Percentiles rank a stretch among this genome's conserved stretches.
phyloP scores from a whole-genome alignment of 1,284 basidiomycete genomes.

The Malassezia slooffiae region DNA sequence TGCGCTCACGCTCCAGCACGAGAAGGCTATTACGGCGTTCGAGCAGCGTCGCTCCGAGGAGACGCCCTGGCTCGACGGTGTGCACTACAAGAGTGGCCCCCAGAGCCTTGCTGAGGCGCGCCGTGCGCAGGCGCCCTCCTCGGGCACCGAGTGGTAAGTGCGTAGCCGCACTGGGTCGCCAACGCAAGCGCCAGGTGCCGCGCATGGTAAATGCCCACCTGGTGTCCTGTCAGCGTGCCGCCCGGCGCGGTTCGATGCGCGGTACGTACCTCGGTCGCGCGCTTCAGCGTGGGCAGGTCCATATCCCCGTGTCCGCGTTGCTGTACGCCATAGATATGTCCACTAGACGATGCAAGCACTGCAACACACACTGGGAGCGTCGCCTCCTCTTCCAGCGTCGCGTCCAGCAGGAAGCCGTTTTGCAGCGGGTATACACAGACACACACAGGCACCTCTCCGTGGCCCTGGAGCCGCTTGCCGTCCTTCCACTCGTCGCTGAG shows the following conservation, averaged over 20 bases:
- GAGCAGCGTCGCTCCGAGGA: conserved; percentile 21
- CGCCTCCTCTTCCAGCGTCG: conserved; percentile 30
- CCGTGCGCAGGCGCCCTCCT: conserved; percentile 18
- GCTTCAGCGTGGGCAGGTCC: conserved; percentile 2
- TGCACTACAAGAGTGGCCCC: conserved; percentile 20
- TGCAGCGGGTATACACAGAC: conserved; percentile 27
- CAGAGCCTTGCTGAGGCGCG: conserved; percentile 17
- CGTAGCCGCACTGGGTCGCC: neutral
- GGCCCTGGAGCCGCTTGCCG: conserved; percentile 21
- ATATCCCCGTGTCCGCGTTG: conserved; percentile 8
- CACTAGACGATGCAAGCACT: conserved; percentile 22
- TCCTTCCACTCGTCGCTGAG: conserved; percentile 29
- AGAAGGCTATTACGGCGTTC: conserved; percentile 25
- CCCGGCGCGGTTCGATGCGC: neutral
- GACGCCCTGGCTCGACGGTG: conserved; percentile 41
- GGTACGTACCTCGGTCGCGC: conserved; percentile 8
- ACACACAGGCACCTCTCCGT: conserved; percentile 31
- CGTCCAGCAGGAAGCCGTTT: conserved; percentile 28
- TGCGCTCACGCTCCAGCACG: conserved; percentile 37
- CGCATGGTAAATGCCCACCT: conserved; percentile 12
- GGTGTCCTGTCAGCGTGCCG: no score
- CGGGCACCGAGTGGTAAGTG: conserved; percentile 32
- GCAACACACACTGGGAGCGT: conserved; percentile 22
- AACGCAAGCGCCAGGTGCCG: conserved; percentile 1
- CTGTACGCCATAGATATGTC: conserved; percentile 9